Evolutionary conservation across 2,329 filamentous ascomycete genomes (phyloP), one percentile per base, ranked within the genome.

Genomic region (Arachnopeziza araneosa): DNA sequence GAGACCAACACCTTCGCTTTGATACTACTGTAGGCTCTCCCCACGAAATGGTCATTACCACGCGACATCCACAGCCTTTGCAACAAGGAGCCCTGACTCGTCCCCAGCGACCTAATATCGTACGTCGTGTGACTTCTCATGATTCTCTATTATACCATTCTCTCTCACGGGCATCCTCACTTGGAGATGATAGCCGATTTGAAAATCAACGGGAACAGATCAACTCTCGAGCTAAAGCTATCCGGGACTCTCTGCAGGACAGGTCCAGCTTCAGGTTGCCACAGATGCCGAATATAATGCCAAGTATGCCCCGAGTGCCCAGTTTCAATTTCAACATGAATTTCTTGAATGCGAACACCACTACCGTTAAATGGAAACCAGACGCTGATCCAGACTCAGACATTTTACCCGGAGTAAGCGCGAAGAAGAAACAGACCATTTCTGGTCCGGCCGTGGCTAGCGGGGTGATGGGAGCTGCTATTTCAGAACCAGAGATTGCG

Each of bases 181-280:
- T 96, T 0, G 93, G 93, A 1, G 91, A 97, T 70, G 90, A 93
- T 68, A 84, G 85, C 49, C 83, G 87, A 52, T 98, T 95, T 73
- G 84, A 89, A 55, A 80, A 95, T 73, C 85, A 96, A 14, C 84
- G 87, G 51, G 89, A 91, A 63, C 90, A 95, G 77, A 88, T 93
- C 66, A 98, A 97, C 69, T 91, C 89, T 67, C 83, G 93, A 50
- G 81, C 95, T 70, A 96, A 96, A 76, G 93, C 93, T 4, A 90
- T 98, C 72, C 89, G 87, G 70, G 93, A 97, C 72, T 96, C 89
- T 70, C 84, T 90, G 63, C 87, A 91, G 70, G 92, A 96, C 68
- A 77, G 82, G 50, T 90, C 92, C 1, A 90, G 86, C 58, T 88
- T 93, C 74, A 90, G 86, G 69, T 80, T 91, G 70, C 84, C 84